A percentile compares a stretch with the other conserved stretches of the same genome.
phyloP scores from a whole-genome alignment of 1,284 basidiomycete species.

The Ganoderma multipileum region DNA sequence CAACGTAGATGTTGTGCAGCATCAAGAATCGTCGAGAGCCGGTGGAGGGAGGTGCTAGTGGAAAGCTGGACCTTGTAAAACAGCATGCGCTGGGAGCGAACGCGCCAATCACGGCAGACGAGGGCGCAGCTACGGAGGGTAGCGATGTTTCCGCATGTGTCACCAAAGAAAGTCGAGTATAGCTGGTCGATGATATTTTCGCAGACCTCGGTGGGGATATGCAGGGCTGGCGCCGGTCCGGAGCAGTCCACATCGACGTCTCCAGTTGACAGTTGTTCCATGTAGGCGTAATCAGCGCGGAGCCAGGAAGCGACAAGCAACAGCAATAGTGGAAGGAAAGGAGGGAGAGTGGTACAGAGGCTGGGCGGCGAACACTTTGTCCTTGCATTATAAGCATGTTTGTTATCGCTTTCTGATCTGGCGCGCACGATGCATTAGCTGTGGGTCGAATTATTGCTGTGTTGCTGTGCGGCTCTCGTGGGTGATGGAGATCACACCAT shows the following conservation, averaged over 20 bases:
- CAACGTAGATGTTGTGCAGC: background rate
- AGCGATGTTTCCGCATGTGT: background rate
- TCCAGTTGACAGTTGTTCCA: no score
- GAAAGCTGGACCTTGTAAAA: background rate
- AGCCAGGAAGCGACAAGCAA: no score
- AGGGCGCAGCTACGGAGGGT: conserved; percentile 1
- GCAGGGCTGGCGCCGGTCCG: background rate
- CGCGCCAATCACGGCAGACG: background rate
- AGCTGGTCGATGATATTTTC: conserved; percentile 5
- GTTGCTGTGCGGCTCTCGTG: no score
- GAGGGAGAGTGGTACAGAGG: no score
- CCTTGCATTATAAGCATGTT: no score
- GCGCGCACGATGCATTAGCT: no score
- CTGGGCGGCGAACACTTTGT: no score
- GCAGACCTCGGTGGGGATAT: conserved; percentile 1
- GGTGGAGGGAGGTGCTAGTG: background rate
- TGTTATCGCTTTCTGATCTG: no score
- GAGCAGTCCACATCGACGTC: background rate
- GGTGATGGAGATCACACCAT: no score
- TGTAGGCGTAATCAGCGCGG: no score
- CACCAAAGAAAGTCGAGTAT: background rate
- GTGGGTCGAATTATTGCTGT: no score
- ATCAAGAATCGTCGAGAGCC: background rate
- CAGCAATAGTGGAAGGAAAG: no score
- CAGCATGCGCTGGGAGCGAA: background rate